These are phyloP conservation scores for Irpex rosettiformis DNA, from an alignment of 1,284 basidiomycete genomes.

Conservation along the genomic window DNA sequence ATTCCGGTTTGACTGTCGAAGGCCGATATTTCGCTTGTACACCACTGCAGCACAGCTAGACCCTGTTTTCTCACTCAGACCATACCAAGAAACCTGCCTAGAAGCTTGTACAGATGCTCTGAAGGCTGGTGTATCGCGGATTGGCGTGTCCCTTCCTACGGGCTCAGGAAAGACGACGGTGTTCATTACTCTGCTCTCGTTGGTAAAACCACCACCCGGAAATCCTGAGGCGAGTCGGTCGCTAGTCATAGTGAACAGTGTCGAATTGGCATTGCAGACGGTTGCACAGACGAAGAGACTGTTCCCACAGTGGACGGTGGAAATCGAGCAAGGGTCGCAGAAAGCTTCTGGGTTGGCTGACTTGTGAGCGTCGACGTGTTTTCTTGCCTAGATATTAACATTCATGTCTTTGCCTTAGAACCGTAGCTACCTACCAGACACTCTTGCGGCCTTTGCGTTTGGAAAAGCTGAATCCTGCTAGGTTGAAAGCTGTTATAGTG, in stretches of 20 bases:
- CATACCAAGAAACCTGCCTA: conserved; percentile 90
- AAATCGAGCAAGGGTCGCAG: conserved; percentile 87
- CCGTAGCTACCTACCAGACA: conserved; percentile 93
- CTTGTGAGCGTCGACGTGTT: conserved; percentile 49
- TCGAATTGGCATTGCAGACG: conserved; percentile 88
- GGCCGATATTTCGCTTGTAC: conserved; percentile 12
- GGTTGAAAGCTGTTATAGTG: conserved; percentile 81
- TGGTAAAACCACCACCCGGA: conserved; percentile 42
- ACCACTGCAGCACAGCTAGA: conserved; percentile 5
- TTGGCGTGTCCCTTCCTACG: conserved; percentile 92
- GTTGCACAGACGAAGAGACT: conserved; percentile 68
- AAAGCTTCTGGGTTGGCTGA: conserved; percentile 82
- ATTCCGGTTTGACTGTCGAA: background rate
- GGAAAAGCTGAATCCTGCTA: conserved; percentile 73
- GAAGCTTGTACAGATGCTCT: conserved; percentile 77
- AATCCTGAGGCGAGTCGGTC: conserved; percentile 50
- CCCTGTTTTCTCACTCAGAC: conserved; percentile 51
- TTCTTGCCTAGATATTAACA: background rate
- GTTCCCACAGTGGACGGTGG: conserved; percentile 76
- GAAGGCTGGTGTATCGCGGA: conserved; percentile 57
- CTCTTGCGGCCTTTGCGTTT: conserved; percentile 66
- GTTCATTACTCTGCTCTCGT: conserved; percentile 78
- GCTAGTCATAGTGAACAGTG: conserved; percentile 83
- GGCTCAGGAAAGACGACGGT: conserved; percentile 94
- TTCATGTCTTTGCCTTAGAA: conserved; percentile 41